These are phyloP conservation scores for Zygoascus biomembranicola DNA, from an alignment of 805 yeast species.

Conservation along the genomic window DNA sequence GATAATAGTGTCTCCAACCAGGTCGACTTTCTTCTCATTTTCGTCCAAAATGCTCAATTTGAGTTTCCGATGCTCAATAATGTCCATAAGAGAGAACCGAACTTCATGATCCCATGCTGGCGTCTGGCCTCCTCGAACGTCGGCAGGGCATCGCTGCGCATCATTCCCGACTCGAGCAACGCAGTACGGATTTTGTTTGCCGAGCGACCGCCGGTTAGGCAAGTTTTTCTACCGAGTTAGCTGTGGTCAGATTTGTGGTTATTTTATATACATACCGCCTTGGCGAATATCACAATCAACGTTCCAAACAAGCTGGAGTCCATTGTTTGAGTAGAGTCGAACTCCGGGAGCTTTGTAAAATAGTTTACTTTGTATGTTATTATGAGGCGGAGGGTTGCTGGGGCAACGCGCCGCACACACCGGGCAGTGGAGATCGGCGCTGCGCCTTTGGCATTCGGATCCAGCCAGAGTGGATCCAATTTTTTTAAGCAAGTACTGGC, in stretches of 20 bases:
- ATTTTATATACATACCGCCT: slow-evolving; percentile 11
- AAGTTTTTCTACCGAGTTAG: slow-evolving; percentile 45
- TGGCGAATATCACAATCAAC: slow-evolving; percentile 57
- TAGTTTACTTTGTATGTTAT: neutral
- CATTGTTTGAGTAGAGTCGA: neutral
- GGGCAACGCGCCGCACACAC: neutral
- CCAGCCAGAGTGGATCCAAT: too few relatives aligned
- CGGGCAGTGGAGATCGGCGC: too few relatives aligned
- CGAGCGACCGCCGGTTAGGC: slow-evolving; percentile 77
- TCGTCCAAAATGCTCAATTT: slow-evolving; percentile 76
- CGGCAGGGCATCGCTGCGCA: slow-evolving; percentile 70
- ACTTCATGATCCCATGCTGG: slow-evolving; percentile 57
- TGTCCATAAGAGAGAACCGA: slow-evolving; percentile 24
- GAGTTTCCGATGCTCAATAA: slow-evolving; percentile 43
- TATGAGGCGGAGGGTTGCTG: neutral
- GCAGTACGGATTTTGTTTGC: slow-evolving; percentile 90
- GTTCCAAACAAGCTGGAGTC: slow-evolving; percentile 33
- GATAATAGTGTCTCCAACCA: slow-evolving; percentile 74
- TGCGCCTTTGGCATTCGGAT: too few relatives aligned
- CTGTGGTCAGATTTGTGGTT: neutral
- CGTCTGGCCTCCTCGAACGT: slow-evolving; percentile 86
- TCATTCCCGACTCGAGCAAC: slow-evolving; percentile 72
- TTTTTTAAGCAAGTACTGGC: too few relatives aligned
- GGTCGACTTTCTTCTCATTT: slow-evolving; percentile 65
- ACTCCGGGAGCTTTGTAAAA: too few relatives aligned